These are phyloP conservation scores for Cichorium intybus DNA, from an alignment of 140 eudicot genomes.

Conservation along the genomic window DNA sequence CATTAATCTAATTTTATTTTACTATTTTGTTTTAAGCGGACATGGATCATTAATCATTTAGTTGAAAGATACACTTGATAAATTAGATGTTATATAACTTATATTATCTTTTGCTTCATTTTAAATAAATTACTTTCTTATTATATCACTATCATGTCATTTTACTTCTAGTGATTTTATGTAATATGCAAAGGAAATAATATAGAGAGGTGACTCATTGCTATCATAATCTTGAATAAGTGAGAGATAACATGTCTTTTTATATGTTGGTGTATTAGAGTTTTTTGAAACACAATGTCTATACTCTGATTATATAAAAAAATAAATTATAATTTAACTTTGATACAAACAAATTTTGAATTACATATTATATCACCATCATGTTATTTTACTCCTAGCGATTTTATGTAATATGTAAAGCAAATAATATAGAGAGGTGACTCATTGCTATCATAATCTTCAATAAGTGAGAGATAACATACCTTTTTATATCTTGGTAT, in stretches of 20 bases:
- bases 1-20: too few relatives aligned
- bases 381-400: not conserved
- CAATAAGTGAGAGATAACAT: not conserved
- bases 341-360: not conserved
- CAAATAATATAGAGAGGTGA: not conserved
- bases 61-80: too few relatives aligned
- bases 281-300: not conserved
- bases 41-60: too few relatives aligned
- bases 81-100: too few relatives aligned
- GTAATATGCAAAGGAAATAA: not conserved
- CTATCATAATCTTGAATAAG: not conserved
- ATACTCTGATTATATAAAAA: too few relatives aligned
- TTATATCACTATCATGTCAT: too few relatives aligned
- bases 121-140: too few relatives aligned
- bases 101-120: too few relatives aligned
- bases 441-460: not conserved
- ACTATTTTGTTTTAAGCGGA: too few relatives aligned
- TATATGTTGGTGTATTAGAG: slow-evolving; percentile 4
- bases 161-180: not conserved
- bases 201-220: not conserved
- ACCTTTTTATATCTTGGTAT: slow-evolving; percentile 24
- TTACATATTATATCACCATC: too few relatives aligned
- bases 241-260: slow-evolving; percentile 4
- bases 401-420: not conserved
- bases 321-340: not conserved